A percentile compares a stretch with the other conserved stretches of the same genome.
Conservation (phyloP, 2,329 filamentous ascomycete genomes). For the Dactylonectria estremocensis region DNA sequence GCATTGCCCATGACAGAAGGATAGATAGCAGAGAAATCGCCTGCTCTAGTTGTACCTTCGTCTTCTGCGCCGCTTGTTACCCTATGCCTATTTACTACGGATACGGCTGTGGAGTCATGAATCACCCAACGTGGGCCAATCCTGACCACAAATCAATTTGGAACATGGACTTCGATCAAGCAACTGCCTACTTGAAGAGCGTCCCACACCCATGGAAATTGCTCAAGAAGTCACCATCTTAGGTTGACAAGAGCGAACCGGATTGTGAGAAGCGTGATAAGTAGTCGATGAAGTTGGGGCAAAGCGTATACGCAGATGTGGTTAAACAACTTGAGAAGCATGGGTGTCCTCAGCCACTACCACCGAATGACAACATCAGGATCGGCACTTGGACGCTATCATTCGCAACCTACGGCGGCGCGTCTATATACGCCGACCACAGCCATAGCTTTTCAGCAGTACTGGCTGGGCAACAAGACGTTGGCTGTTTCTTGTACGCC, state of each 20-base stretch:
- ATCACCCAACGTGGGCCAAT: neutral
- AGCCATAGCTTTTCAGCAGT: neutral
- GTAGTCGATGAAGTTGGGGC: neutral
- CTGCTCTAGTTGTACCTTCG: constrained; percentile 23
- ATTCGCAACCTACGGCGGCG: neutral
- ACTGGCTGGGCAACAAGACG: neutral
- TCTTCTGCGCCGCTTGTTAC: neutral
- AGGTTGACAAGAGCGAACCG: neutral
- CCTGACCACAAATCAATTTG: neutral
- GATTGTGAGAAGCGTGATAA: neutral
- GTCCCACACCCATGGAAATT: neutral
- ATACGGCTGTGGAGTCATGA: neutral
- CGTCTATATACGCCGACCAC: neutral
- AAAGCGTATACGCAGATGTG: neutral
- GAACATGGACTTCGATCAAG: neutral
- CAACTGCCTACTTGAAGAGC: neutral
- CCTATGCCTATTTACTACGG: neutral
- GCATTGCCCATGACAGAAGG: constrained; percentile 23
- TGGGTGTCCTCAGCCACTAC: neutral
- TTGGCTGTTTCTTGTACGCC: neutral
- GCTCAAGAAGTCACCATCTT: neutral
- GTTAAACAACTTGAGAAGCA: neutral
- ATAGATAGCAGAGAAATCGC: neutral
- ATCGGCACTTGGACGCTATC: neutral
- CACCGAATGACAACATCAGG: neutral